These are phyloP conservation scores for Akanthomyces uredinophilus DNA, from an alignment of 2,329 filamentous ascomycete species.

Conservation along the genomic window DNA sequence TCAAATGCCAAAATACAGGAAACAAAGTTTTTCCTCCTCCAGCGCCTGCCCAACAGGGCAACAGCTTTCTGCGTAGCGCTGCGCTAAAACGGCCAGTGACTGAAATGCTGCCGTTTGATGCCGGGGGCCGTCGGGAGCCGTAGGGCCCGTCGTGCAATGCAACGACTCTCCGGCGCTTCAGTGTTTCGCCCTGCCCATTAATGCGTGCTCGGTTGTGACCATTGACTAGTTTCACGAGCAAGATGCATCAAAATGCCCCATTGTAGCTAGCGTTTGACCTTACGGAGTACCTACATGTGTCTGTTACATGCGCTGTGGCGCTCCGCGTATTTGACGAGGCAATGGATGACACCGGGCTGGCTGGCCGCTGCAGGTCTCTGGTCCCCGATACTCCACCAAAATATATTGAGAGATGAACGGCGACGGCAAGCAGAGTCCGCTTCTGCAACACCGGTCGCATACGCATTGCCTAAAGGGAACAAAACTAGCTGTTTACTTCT, in stretches of 20 bases:
- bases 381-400: neutral
- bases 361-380: neutral
- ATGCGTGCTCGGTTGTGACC: neutral
- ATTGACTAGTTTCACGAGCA: neutral
- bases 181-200: neutral
- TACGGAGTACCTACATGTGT: neutral
- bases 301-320: neutral
- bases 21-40: neutral
- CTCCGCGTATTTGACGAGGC: neutral
- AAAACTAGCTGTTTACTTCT: no score
- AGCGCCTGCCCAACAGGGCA: neutral
- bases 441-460: no score
- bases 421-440: no score
- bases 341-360: neutral
- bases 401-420: neutral
- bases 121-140: constrained; percentile 4
- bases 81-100: neutral
- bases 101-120: neutral
- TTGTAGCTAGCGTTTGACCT: neutral
- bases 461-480: no score
- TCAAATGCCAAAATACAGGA: neutral
- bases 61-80: neutral
- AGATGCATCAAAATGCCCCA: neutral
- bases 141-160: neutral
- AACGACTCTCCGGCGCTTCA: neutral